A percentile compares a stretch with the other conserved stretches of the same genome.
Evolutionary conservation across 2,329 filamentous ascomycete species (phyloP).

Genomic region (Hypocrella siamensis): DNA sequence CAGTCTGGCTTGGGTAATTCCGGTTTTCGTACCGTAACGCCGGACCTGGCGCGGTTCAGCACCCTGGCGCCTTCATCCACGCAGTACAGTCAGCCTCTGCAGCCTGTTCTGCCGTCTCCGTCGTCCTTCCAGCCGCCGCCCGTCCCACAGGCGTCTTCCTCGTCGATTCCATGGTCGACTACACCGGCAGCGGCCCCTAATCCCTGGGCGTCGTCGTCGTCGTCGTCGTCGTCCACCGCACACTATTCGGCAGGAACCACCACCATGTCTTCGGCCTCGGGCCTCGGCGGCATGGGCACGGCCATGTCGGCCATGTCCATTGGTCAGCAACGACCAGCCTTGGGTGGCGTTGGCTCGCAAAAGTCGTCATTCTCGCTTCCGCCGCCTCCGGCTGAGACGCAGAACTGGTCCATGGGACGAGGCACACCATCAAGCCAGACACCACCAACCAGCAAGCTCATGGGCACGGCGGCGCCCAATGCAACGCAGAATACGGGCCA

Average conservation of each 20-base stretch:
- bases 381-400: constrained; percentile 29
- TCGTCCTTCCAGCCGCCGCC: constrained; percentile 12
- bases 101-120: constrained; percentile 20
- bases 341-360: constrained; percentile 12
- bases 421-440: background rate
- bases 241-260: constrained; percentile 6
- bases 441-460: background rate
- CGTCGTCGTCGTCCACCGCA: constrained; percentile 9
- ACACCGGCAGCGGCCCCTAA: constrained; percentile 23
- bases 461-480: background rate
- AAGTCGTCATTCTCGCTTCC: constrained; percentile 40
- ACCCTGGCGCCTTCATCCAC: constrained; percentile 41
- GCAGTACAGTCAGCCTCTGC: constrained; percentile 46
- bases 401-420: background rate
- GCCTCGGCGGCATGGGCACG: constrained; percentile 21
- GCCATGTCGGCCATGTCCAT: constrained; percentile 34
- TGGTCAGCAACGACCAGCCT: constrained; percentile 19
- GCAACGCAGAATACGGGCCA: constrained; percentile 10
- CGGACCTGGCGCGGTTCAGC: constrained; percentile 39
- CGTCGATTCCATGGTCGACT: constrained; percentile 36
- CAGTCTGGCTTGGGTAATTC: constrained; percentile 9
- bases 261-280: constrained; percentile 14
- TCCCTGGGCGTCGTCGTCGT: constrained; percentile 25
- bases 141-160: constrained; percentile 10
- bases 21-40: constrained; percentile 40